phyloP scores from a whole-genome alignment of 148 eudicot species.

The Polygonum maritimum region DNA sequence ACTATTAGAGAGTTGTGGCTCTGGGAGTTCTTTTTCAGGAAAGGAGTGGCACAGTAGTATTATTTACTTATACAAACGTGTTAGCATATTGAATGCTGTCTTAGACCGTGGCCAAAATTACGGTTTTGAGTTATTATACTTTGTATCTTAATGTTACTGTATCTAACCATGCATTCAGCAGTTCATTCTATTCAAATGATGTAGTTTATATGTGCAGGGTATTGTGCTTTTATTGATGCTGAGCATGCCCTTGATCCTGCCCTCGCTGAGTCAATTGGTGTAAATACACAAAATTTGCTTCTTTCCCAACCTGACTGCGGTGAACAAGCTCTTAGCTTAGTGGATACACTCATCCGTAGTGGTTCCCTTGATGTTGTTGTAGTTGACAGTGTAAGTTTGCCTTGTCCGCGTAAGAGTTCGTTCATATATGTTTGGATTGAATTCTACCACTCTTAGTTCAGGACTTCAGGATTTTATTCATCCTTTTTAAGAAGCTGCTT shows the following conservation, averaged over 20 bases:
- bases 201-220: conserved; percentile 35
- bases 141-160: background rate
- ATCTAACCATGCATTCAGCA: background rate
- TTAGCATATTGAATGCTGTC: background rate
- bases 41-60: background rate
- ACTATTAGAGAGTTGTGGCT: background rate
- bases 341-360: conserved; percentile 91
- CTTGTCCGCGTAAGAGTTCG: background rate
- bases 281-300: conserved; percentile 75
- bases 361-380: conserved; percentile 96
- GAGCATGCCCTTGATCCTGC: conserved; percentile 97
- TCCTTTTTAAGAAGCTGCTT: background rate
- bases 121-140: background rate
- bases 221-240: conserved; percentile 93
- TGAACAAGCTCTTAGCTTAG: conserved; percentile 97
- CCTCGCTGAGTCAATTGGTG: conserved; percentile 84
- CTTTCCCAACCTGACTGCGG: conserved; percentile 98
- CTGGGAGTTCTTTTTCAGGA: background rate
- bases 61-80: background rate
- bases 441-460: background rate
- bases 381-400: conserved; percentile 80
- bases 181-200: background rate
- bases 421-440: background rate
- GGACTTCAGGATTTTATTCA: background rate
- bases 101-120: background rate